A percentile compares a stretch with the other conserved stretches of the same genome.
Evolutionary conservation across 164 flowering plant genomes (phyloP).

Genomic region (Nymphaea colorata): DNA sequence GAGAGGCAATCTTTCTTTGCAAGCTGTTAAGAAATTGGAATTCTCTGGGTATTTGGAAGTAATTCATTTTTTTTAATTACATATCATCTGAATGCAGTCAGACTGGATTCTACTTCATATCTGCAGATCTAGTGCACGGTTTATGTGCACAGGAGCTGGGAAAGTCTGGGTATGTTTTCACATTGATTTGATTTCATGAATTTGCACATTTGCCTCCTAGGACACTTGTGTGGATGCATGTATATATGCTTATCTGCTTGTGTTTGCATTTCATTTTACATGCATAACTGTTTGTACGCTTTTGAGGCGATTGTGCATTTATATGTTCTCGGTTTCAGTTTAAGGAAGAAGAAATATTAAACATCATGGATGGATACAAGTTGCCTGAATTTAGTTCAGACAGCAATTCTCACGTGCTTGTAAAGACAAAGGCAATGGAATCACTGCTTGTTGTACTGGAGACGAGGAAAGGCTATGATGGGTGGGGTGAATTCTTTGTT

Average conservation of each 20-base stretch:
- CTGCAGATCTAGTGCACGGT: constrained; percentile 54
- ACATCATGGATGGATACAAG: constrained; percentile 27
- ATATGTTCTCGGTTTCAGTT: constrained; percentile 24
- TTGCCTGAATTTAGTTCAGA: constrained; percentile 25
- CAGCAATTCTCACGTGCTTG: constrained; percentile 15
- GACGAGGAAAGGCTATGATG: constrained; percentile 24
- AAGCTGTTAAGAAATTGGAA: not conserved
- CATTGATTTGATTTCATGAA: too few relatives aligned
- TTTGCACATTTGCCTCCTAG: too few relatives aligned
- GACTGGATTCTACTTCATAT: constrained; percentile 40
- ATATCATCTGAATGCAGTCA: constrained; percentile 27
- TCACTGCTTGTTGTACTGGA: constrained; percentile 30
- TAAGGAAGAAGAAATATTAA: constrained; percentile 42
- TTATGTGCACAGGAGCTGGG: constrained; percentile 52
- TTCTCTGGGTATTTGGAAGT: not conserved
- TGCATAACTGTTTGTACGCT: too few relatives aligned
- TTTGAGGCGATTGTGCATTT: too few relatives aligned
- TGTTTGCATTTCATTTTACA: too few relatives aligned
- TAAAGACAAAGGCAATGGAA: constrained; percentile 49
- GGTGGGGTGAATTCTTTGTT: constrained; percentile 28
- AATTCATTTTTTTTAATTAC: not conserved
- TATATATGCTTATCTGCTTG: too few relatives aligned
- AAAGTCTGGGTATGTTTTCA: constrained; percentile 58
- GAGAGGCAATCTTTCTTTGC: not conserved
- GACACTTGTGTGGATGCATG: too few relatives aligned